Base-by-base conservation (phyloP, 371 early-diverging fungal genomes). In the Mortierella sp. region DNA sequence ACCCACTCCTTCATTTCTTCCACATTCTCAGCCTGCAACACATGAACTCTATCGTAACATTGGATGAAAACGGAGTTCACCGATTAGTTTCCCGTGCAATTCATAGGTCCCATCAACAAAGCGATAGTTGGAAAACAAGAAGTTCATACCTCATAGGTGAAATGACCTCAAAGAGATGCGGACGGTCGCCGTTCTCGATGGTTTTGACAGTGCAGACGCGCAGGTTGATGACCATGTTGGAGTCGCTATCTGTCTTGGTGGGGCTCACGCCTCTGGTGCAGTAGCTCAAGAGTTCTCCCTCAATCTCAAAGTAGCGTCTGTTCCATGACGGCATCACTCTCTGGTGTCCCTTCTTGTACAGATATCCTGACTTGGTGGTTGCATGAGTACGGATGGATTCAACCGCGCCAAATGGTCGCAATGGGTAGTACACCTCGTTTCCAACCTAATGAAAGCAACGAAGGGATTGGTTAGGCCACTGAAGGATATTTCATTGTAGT, bases 121-220 rank as follows among this genome's bases (percentile, higher is more conserved):
- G 22, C 19, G 55, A 29, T 14, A 29, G 1, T 53, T 11, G 16
- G 55, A 26, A 8, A 55, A 29, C 0, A 34, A 9, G 8, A n/a
- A 13, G 29, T 22, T 2, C 83, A 73, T 90, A 93, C 94, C 89
- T 89, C 73, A 88, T 90, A 4, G 97, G 96, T 0, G 95, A 94
- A 37, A 97, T 93, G 29, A 97, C 85, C 70, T 96, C 96, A 88
- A 97, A 97, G 67, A 94, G 92, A 73, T 93, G 94, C 13, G 96
- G 90, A 31, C 97, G 89, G 79, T 96, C 97, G 24, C 90, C 88
- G 26, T 85, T 78, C 41, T 91, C 91, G 0, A 89, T 85, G 1
- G 87, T 87, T 77, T 94, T 95, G 37, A 97, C 95, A 83, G 93
- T 94, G 71, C 96, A 95, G 13, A 95, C 89, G 9, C 93, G 91